A percentile compares a stretch with the other conserved stretches of the same genome.
phyloP scores from a whole-genome alignment of 345 rosid genomes.

The Populus simonii region DNA sequence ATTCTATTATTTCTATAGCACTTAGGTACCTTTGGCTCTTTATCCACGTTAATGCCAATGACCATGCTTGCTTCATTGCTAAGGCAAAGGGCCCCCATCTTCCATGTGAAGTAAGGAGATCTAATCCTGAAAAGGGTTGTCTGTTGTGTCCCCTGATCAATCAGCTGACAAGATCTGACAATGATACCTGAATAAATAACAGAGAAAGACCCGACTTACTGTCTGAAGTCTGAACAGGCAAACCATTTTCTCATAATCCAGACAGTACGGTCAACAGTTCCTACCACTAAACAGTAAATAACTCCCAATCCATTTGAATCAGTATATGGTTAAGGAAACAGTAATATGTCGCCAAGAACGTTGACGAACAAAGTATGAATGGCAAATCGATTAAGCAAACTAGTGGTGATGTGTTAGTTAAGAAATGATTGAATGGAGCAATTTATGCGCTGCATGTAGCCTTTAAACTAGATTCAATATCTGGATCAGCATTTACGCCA shows the following conservation, averaged over 20 bases:
- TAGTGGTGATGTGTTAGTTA: background rate
- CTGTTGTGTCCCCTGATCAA: background rate
- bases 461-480: background rate
- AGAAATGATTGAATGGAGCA: background rate
- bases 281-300: background rate
- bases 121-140: background rate
- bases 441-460: background rate
- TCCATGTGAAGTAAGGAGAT: background rate
- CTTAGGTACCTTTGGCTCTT: background rate
- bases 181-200: background rate
- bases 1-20: slow-evolving; percentile 21
- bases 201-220: background rate
- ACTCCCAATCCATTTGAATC: background rate
- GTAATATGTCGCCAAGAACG: background rate
- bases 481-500: background rate
- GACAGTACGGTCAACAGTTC: too few species aligned
- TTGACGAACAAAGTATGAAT: background rate
- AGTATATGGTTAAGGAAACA: background rate
- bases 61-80: background rate
- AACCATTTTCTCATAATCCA: background rate
- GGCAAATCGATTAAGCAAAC: too few species aligned
- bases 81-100: background rate
- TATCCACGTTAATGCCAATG: slow-evolving; percentile 3
- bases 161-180: background rate
- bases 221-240: background rate